Conservation (phyloP, 2,329 filamentous ascomycete species). For the Sarocladiaceae sp. region DNA sequence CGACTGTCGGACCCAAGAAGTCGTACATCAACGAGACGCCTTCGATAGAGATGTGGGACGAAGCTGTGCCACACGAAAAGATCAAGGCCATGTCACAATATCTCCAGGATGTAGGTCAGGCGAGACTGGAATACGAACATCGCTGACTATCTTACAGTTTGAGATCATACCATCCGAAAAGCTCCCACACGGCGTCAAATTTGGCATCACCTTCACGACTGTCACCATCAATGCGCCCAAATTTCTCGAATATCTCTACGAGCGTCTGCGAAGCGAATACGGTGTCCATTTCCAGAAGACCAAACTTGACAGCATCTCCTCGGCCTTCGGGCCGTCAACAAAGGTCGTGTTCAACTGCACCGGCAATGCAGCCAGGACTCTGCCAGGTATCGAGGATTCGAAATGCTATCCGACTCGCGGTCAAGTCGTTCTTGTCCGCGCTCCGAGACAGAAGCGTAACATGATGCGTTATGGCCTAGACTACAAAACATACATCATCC, state of each 20-base stretch:
- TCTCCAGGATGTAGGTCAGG: constrained; percentile 30
- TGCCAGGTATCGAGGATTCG: constrained; percentile 29
- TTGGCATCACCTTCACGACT: constrained; percentile 25
- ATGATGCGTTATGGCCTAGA: constrained; percentile 29
- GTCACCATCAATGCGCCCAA: constrained; percentile 28
- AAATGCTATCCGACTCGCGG: constrained; percentile 35
- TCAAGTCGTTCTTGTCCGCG: constrained; percentile 30
- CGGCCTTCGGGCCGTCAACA: constrained; percentile 18
- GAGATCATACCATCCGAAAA: constrained; percentile 19
- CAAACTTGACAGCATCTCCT: constrained; percentile 16
- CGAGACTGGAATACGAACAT: too few species aligned
- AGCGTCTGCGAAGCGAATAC: constrained; percentile 14
- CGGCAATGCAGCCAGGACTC: constrained; percentile 25
- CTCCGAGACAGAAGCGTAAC: constrained; percentile 26
- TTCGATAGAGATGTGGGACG: constrained; percentile 35
- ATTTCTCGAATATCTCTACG: constrained; percentile 21
- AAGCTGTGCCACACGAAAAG: constrained; percentile 30
- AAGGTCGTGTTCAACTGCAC: constrained; percentile 29
- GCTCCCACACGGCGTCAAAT: constrained; percentile 20
- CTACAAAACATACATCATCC: constrained; percentile 29
- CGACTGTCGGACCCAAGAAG: constrained; percentile 18
- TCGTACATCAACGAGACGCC: constrained; percentile 29
- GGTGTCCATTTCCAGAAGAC: constrained; percentile 20
- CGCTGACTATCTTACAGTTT: constrained; percentile 23
- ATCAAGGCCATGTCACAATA: constrained; percentile 33